phyloP scores from a whole-genome alignment of 495 filamentous ascomycete species.

The Viridothelium virens region DNA sequence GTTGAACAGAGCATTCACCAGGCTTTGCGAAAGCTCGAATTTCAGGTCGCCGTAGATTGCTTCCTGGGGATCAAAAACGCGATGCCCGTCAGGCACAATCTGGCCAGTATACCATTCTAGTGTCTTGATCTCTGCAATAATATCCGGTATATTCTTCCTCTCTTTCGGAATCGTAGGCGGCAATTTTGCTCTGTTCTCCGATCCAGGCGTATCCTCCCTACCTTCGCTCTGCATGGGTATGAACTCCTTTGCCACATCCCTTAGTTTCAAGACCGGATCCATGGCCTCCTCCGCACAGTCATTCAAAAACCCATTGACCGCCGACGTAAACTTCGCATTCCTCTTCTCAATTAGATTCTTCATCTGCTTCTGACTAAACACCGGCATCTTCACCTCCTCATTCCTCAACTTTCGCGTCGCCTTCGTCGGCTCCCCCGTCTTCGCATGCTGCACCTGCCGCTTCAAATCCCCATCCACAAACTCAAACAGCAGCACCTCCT shows the following conservation, averaged over 20 bases:
- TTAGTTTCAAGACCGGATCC: conserved; percentile 61
- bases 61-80: conserved; percentile 82
- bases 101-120: conserved; percentile 84
- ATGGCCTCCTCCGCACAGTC: conserved; percentile 55
- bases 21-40: conserved; percentile 77
- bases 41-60: conserved; percentile 75
- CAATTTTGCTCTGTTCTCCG: conserved; percentile 34
- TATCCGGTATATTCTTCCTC: conserved; percentile 73
- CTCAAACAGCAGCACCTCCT: conserved; percentile 78
- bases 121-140: conserved; percentile 72
- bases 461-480: conserved; percentile 89
- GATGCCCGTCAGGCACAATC: conserved; percentile 89
- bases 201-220: conserved; percentile 42
- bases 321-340: conserved; percentile 74
- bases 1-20: conserved; percentile 94
- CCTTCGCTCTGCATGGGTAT: conserved; percentile 47
- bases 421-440: conserved; percentile 62
- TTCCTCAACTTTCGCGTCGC: conserved; percentile 56
- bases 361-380: conserved; percentile 89
- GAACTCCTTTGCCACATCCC: conserved; percentile 41
- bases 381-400: conserved; percentile 87
- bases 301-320: conserved; percentile 69
- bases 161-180: conserved; percentile 72
- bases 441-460: conserved; percentile 59
- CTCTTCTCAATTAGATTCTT: conserved; percentile 83